Percentiles rank a stretch among this genome's conserved stretches.
These are phyloP conservation scores for Vitis vinifera DNA, from an alignment of 164 flowering plant species.

Conservation along the genomic window DNA sequence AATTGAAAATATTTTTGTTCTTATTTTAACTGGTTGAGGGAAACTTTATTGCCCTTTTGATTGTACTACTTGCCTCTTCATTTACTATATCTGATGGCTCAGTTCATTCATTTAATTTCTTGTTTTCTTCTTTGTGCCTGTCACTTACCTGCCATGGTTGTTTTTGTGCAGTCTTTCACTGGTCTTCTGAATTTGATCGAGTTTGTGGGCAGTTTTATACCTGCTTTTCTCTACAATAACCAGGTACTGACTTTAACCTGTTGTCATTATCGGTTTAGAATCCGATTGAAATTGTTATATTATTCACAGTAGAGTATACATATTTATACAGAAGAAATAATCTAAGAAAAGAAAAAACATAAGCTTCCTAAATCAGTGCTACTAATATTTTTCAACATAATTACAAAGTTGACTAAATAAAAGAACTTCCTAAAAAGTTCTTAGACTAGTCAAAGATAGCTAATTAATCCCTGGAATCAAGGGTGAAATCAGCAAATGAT, in stretches of 20 bases:
- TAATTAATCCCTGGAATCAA: too few species aligned
- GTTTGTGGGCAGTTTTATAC: constrained; percentile 50
- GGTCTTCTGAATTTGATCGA: constrained; percentile 74
- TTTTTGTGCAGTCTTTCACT: constrained; percentile 71
- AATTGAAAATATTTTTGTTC: neutral
- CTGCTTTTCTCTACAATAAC: constrained; percentile 74
- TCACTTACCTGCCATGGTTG: neutral
- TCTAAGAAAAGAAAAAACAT: too few species aligned
- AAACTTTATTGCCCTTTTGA: constrained; percentile 1
- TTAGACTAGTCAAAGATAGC: too few species aligned
- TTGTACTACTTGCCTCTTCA: neutral
- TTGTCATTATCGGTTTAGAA: neutral
- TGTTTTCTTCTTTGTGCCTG: neutral
- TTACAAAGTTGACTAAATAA: too few species aligned
- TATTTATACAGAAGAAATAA: too few species aligned
- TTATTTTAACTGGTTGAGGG: neutral
- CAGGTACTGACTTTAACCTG: constrained; percentile 54
- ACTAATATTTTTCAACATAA: too few species aligned
- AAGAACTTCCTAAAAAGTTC: too few species aligned
- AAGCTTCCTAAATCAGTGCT: too few species aligned
- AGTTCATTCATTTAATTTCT: neutral
- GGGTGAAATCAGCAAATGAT: too few species aligned
- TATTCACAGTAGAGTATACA: too few species aligned
- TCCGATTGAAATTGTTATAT: too few species aligned
- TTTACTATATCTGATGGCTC: neutral